Percentiles rank a stretch among this genome's conserved stretches.
These are phyloP conservation scores for Scopulariopsis brevicaulis DNA, from an alignment of 2,329 filamentous ascomycete genomes.

Conservation along the genomic window DNA sequence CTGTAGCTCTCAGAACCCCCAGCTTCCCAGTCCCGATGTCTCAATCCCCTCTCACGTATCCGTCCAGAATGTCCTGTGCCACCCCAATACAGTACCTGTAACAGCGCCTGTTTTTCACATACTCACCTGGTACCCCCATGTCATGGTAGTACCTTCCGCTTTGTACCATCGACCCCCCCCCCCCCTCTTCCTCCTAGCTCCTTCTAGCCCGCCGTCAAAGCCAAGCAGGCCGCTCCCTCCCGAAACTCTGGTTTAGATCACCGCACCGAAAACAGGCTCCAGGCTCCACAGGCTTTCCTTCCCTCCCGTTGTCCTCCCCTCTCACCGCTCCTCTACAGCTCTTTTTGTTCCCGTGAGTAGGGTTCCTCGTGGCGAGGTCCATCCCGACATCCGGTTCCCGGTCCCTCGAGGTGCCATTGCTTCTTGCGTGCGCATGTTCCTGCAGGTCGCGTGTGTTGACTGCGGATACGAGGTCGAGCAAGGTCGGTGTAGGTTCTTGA, in stretches of 20 bases:
- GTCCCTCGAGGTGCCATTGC: neutral
- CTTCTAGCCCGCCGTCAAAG: neutral
- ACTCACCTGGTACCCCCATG: too few relatives aligned
- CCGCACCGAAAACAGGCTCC: neutral
- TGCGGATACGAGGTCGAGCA: neutral
- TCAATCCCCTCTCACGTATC: neutral
- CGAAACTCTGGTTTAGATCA: neutral
- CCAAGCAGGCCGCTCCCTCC: neutral
- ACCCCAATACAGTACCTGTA: neutral
- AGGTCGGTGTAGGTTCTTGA: neutral
- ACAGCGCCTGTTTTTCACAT: too few relatives aligned
- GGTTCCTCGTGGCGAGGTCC: too few relatives aligned
- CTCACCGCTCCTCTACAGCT: neutral
- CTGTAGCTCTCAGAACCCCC: neutral
- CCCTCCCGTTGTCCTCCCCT: neutral
- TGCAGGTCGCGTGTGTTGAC: neutral
- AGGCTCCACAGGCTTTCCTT: neutral
- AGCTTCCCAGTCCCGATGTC: neutral
- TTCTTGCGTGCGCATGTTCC: neutral
- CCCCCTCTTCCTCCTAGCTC: neutral
- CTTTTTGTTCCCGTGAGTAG: neutral
- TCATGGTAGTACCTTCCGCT: neutral
- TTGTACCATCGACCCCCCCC: neutral
- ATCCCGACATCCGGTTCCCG: too few relatives aligned
- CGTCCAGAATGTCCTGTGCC: neutral